Evolutionary conservation across 768 basidiomycete species (phyloP), one percentile per base, ranked within the genome.

Genomic region (Boletus insuetus): DNA sequence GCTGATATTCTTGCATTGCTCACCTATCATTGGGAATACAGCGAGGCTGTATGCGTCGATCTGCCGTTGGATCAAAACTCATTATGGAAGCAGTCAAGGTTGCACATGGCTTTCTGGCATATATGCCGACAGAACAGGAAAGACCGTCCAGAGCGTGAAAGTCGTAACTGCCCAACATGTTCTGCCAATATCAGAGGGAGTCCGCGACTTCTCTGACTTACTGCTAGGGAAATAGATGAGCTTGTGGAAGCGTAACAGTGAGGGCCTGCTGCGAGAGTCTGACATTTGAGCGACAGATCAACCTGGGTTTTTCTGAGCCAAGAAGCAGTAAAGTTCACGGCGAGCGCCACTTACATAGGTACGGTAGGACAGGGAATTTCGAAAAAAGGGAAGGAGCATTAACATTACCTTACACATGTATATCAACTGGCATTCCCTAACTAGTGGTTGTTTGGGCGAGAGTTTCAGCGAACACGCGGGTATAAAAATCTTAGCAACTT

Each of bases 1-100:
- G 14, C 54, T 1, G 65, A 67, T 13, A 51, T 74, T 4, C 66
- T 72, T 19, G 39, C 56, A 0, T 39, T 74, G 17, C 57, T 68
- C 45, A 58, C 44, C 43, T 62, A 70, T 26, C 68, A 64, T 26
- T 14, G 24, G 9, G 1, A 41, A 3, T 70, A 67, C 8, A 45
- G 59, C 0, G 39, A 59, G 0, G 64, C 60, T 9, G 55, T 60
- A 7, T 53, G 55, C 13, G 16, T 2, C 0, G 39, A 64, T 26
- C 12, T 59, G 2, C 41, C 51, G 2, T 3, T 64, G 66, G 59
- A 60, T 71, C 26, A 46, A 6, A 37, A 17, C 41, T 4, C 49
- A 69, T 38, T 62, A 64, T 11, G 35, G n/a, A n/a, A 58, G 35
- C 41, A 24, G 9, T 2, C 20, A 29, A 24, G 34, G 35, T 13